Evolutionary conservation across 768 basidiomycete species (phyloP).

Genomic region (Imleria badia): DNA sequence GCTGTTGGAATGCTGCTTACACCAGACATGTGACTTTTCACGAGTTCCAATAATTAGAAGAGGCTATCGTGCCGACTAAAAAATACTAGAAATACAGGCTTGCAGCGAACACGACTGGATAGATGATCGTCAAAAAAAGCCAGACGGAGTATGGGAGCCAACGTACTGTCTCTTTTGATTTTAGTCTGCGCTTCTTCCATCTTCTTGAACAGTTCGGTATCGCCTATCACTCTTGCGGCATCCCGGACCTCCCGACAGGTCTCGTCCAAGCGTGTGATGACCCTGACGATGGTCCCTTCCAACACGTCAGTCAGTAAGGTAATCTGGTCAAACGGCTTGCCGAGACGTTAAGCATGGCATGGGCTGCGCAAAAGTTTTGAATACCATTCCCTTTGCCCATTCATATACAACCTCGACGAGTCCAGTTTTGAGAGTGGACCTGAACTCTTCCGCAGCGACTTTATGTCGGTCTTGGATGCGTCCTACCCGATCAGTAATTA

Average conservation of each 20-base stretch:
- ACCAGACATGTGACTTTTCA: conserved; percentile 13
- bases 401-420: conserved; percentile 97
- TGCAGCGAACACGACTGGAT: conserved; percentile 78
- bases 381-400: conserved; percentile 98
- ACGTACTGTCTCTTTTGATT: conserved; percentile 95
- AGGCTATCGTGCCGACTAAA: background rate
- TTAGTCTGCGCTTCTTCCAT: conserved; percentile 95
- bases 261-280: conserved; percentile 94
- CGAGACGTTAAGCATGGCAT: background rate
- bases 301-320: conserved; percentile 89
- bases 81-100: conserved; percentile 74
- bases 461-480: conserved; percentile 78
- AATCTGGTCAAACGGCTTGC: conserved; percentile 93
- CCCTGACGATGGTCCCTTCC: conserved; percentile 95
- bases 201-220: conserved; percentile 93
- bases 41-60: background rate
- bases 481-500: conserved; percentile 76
- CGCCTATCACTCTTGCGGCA: conserved; percentile 95
- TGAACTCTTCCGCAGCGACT: conserved; percentile 77
- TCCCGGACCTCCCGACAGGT: conserved; percentile 96
- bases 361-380: conserved; percentile 19
- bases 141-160: background rate
- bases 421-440: conserved; percentile 82
- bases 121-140: conserved; percentile 8
- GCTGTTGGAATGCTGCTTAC: conserved; percentile 22